phyloP scores from a whole-genome alignment of 805 yeast species.

The Yarrowia sp. region DNA sequence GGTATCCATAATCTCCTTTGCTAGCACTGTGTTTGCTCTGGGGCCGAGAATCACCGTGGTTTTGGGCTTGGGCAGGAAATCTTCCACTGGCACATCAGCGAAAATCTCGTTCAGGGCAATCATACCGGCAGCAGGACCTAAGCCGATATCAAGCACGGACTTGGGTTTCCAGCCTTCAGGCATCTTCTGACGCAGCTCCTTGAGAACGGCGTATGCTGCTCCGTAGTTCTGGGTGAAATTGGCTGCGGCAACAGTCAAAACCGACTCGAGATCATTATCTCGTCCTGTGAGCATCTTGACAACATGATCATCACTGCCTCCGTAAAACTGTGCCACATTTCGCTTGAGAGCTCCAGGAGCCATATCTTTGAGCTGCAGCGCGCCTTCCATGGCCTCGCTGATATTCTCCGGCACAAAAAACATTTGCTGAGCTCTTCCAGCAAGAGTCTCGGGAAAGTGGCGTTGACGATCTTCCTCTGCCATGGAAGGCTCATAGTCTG shows the following conservation, averaged over 20 bases:
- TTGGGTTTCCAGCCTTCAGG: slow-evolving; percentile 56
- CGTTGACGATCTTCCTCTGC: not conserved
- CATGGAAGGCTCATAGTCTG: not conserved
- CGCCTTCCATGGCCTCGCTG: not conserved
- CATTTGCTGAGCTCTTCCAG: not conserved
- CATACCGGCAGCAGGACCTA: slow-evolving; percentile 92
- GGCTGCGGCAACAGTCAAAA: slow-evolving; percentile 46
- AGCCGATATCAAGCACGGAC: slow-evolving; percentile 72
- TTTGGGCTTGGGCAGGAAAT: slow-evolving; percentile 57
- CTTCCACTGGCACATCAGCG: slow-evolving; percentile 44
- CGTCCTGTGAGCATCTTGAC: not conserved
- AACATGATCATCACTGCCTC: not conserved
- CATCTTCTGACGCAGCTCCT: slow-evolving; percentile 59
- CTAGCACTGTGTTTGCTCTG: slow-evolving; percentile 77
- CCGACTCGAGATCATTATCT: not conserved
- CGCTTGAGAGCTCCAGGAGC: slow-evolving; percentile 64
- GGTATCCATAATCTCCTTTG: slow-evolving; percentile 70
- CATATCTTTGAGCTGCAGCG: not conserved
- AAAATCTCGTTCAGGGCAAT: slow-evolving; percentile 80
- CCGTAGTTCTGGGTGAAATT: slow-evolving; percentile 81
- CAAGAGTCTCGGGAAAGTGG: slow-evolving; percentile 13
- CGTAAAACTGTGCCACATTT: slow-evolving; percentile 57
- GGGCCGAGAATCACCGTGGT: slow-evolving; percentile 59
- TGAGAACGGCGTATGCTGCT: slow-evolving; percentile 59
- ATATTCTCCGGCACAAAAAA: slow-evolving; percentile 3